Percentiles rank a stretch among this genome's conserved stretches.
Evolutionary conservation across 768 basidiomycete species (phyloP).

Genomic region (Dacryopinax primogenitus): DNA sequence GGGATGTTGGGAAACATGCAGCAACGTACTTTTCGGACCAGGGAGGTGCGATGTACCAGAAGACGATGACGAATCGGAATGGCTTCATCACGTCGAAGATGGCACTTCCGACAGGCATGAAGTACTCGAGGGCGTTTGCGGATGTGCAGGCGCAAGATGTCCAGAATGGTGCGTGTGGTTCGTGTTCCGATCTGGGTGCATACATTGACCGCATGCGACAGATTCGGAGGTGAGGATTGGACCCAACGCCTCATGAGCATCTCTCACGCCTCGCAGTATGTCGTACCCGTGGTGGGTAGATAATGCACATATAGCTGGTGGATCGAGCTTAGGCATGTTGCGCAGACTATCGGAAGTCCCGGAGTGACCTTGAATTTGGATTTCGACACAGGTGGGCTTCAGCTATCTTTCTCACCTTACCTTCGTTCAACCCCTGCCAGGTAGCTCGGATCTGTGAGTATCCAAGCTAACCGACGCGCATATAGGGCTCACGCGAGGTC

Average conservation of each 20-base stretch:
- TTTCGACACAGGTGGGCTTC: conserved; percentile 21
- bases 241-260: neutral
- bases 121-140: conserved; percentile 5
- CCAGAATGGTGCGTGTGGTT: conserved; percentile 18
- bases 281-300: conserved; percentile 25
- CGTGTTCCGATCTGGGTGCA: neutral
- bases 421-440: neutral
- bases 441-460: conserved; percentile 11
- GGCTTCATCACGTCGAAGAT: neutral
- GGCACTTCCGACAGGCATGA: neutral
- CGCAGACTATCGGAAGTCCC: conserved; percentile 28
- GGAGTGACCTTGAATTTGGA: conserved; percentile 30
- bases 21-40: neutral
- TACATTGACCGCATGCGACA: neutral
- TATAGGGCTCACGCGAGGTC: neutral
- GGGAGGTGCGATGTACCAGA: neutral
- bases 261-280: conserved; percentile 24
- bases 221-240: conserved; percentile 6
- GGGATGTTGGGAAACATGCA: neutral
- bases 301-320: neutral
- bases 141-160: conserved; percentile 24
- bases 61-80: neutral
- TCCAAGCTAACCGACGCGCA: neutral
- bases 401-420: neutral
- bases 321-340: neutral